phyloP scores from a whole-genome alignment of 306 rosid species.

The cucumber (Cucumis sativus) region Cucumber_9930_V3 NC_026655.2:6995001-6995500 shows the following conservation, averaged over 20 bases:
- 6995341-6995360: conserved; percentile 61
- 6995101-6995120: conserved; percentile 84
- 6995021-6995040: conserved; percentile 76
- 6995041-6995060: conserved; percentile 52
- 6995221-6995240: neutral
- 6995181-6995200: conserved; percentile 7
- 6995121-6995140: conserved; percentile 86
- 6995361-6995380: conserved; percentile 44
- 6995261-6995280: conserved; percentile 72
- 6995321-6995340: conserved; percentile 63
- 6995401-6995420: neutral
- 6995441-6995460: neutral
- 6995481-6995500: neutral
- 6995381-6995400: conserved; percentile 1
- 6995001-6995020: conserved; percentile 94
- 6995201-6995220: neutral
- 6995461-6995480: neutral
- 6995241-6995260: neutral
- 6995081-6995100: conserved; percentile 78
- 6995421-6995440: neutral
- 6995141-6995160: conserved; percentile 79
- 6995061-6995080: conserved; percentile 54
- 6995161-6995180: conserved; percentile 81
- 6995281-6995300: conserved; percentile 74
- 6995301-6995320: conserved; percentile 86